A percentile compares a stretch with the other conserved stretches of the same genome.
These are phyloP conservation scores for Fusarium pseudoanthophilum DNA, from an alignment of 2,329 filamentous ascomycete genomes.

Conservation along the genomic window DNA sequence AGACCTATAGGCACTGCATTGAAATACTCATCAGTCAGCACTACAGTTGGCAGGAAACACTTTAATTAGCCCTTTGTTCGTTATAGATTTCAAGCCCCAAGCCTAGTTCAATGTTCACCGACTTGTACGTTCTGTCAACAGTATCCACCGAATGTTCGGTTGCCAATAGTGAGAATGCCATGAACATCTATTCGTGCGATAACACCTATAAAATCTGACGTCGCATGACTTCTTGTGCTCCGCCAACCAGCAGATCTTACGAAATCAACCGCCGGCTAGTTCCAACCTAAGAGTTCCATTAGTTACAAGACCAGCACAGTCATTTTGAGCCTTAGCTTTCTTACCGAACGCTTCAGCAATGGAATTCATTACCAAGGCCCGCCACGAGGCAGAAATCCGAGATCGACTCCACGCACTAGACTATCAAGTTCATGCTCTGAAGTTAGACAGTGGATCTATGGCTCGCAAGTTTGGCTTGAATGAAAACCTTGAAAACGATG, in stretches of 20 bases:
- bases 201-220: no score
- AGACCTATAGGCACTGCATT: no score
- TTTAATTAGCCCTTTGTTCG: accelerated
- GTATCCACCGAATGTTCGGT: accelerated
- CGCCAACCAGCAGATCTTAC: no score
- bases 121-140: accelerated
- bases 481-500: neutral
- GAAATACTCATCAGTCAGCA: no score
- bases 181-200: no score
- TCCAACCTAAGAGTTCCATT: no score
- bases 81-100: accelerated
- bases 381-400: neutral
- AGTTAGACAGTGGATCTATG: neutral
- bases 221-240: no score
- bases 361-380: no score
- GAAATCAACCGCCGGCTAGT: no score
- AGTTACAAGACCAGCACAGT: no score
- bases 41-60: neutral
- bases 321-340: no score
- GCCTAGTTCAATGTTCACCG: neutral
- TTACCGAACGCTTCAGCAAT: accelerated
- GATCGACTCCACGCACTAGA: neutral
- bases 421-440: neutral
- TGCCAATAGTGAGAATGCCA: neutral
- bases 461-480: neutral